A percentile compares a stretch with the other conserved stretches of the same genome.
These are phyloP conservation scores for Luvunga scandens DNA, from an alignment of 345 rosid genomes.

Conservation along the genomic window DNA sequence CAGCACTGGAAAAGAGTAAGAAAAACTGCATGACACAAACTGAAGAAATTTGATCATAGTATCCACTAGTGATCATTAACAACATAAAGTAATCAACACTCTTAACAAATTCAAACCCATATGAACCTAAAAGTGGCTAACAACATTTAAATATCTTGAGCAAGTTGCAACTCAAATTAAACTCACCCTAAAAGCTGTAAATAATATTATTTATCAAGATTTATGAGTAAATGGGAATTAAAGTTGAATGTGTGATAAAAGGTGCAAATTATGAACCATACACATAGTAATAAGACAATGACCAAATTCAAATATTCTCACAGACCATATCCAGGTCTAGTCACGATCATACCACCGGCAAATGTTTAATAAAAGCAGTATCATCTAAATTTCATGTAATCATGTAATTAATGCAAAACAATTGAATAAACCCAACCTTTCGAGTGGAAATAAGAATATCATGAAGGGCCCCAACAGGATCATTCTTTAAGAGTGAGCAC, in stretches of 20 bases:
- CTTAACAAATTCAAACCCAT: conserved; percentile 6
- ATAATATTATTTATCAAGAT: background rate
- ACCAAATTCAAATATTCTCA: background rate
- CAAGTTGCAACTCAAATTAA: background rate
- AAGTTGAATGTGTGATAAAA: background rate
- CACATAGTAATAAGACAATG: background rate
- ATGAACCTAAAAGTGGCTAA: background rate
- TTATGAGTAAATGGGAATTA: background rate
- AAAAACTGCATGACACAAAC: conserved; percentile 5
- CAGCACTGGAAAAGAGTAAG: conserved; percentile 66
- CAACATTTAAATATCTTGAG: background rate
- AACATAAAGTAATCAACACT: background rate
- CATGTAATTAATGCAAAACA: background rate
- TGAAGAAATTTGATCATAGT: background rate
- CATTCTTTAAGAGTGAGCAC: conserved; percentile 52
- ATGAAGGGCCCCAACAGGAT: conserved; percentile 56
- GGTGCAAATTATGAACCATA: background rate
- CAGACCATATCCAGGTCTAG: background rate
- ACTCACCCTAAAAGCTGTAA: background rate
- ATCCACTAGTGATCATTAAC: background rate
- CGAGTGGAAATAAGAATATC: conserved; percentile 53
- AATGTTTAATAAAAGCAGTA: background rate
- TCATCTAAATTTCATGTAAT: conserved; percentile 11
- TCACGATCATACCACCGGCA: background rate
- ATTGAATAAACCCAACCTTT: conserved; percentile 54